Percentiles rank a stretch among this genome's conserved stretches.
These are phyloP conservation scores for Plenodomus biglobosus DNA, from an alignment of 2,329 filamentous ascomycete species.

Conservation along the genomic window DNA sequence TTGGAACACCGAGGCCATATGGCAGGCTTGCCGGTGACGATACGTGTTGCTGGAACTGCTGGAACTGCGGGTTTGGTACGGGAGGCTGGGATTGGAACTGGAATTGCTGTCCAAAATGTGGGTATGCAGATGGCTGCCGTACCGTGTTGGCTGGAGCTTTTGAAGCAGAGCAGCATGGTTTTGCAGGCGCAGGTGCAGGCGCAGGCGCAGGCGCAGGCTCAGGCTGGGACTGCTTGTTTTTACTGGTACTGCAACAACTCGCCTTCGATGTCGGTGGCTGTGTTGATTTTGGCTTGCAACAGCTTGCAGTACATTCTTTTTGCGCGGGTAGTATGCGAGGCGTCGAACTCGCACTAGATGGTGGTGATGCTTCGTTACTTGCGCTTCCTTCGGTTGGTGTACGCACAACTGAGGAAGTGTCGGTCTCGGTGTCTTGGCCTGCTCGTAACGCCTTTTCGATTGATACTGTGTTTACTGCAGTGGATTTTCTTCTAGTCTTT, in stretches of 20 bases:
- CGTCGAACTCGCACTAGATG: slow-evolving; percentile 44
- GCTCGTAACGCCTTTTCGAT: slow-evolving; percentile 42
- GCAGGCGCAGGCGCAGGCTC: slow-evolving; percentile 21
- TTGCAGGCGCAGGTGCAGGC: slow-evolving; percentile 21
- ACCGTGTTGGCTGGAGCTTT: slow-evolving; percentile 13
- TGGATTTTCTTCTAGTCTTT: slow-evolving; percentile 37
- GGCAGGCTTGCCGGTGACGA: slow-evolving; percentile 19
- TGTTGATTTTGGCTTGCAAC: slow-evolving; percentile 35
- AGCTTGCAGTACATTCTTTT: slow-evolving; percentile 32
- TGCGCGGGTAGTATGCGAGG: slow-evolving; percentile 35
- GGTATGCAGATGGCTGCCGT: slow-evolving; percentile 8
- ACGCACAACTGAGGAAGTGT: slow-evolving; percentile 33
- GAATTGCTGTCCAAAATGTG: slow-evolving; percentile 19
- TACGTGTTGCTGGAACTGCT: slow-evolving; percentile 20
- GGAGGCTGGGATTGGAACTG: slow-evolving; percentile 26
- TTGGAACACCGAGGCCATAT: slow-evolving; percentile 36
- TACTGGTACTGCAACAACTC: slow-evolving; percentile 37
- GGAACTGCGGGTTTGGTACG: slow-evolving; percentile 22
- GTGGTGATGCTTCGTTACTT: slow-evolving; percentile 37
- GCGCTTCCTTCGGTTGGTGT: slow-evolving; percentile 39
- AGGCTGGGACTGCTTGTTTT: slow-evolving; percentile 17
- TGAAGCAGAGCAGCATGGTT: slow-evolving; percentile 38
- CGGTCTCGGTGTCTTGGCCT: slow-evolving; percentile 34
- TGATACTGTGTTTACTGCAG: slow-evolving; percentile 29
- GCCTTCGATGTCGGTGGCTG: slow-evolving; percentile 18